Evolutionary conservation across 169 alveolate species (phyloP), one percentile per base, ranked within the genome.

Genomic region (Plasmodium malariae): DNA sequence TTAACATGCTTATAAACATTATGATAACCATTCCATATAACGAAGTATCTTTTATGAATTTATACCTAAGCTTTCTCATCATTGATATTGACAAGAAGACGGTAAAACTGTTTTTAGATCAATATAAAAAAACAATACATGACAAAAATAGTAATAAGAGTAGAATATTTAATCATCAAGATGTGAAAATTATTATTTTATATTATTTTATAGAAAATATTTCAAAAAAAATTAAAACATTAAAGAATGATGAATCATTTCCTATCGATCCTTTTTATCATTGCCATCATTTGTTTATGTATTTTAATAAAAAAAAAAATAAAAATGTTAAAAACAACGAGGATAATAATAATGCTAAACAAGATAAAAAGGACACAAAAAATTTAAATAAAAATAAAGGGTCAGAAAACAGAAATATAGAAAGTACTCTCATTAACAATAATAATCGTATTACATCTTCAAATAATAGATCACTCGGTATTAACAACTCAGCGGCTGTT

Each of bases 131-230:
- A 71, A 70, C 86, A n/a, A 86, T 86, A 21, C 92, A 86, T 24
- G 92, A 86, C n/a, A 86, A 86, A 48, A 86, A 86, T 72, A 86
- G 87, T 63, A 86, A 86, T 45, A 86, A 86, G 28, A 86, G 92
- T 70, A 72, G 92, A 40, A 86, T 86, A 55, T 86, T 86, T 72
- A 86, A 86, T 57, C 87, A 71, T 37, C 92, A 86, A 57, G 87
- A 86, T 86, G 87, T 86, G 4, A 86, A 86, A 57, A 86, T 86
- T 14, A 86, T 86, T 60, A 71, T 86, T 36, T 62, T 86, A 60
- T 86, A 86, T 57, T 86, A 86, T 36, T 86, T 86, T 70, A 55
- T 86, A 11, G 92, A 86, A 26, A 86, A 86, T 40, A 86, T 86
- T 21, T 86, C 92, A 2, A 86, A 86, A 62, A 86, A 86, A 86